phyloP scores from a whole-genome alignment of 495 filamentous ascomycete genomes.

The Aspergillus panamensis region DNA sequence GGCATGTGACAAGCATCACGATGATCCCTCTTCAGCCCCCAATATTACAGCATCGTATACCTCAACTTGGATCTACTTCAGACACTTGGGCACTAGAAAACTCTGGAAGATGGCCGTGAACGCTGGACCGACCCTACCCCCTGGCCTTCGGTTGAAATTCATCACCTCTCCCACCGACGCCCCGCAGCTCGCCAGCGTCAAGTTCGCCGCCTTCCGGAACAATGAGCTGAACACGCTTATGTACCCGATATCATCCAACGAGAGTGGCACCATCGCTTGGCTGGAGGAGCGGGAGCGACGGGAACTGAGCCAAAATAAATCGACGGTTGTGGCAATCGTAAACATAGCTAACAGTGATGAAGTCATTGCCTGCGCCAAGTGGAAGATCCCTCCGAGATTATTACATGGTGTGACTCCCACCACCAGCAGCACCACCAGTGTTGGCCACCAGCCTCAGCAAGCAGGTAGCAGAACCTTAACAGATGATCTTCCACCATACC shows the following conservation, averaged over 20 bases:
- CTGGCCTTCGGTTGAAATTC: not conserved
- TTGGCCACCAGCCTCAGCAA: not conserved
- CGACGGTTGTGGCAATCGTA: conserved; percentile 2
- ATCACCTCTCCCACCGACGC: not conserved
- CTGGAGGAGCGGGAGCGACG: conserved; percentile 51
- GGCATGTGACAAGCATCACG: too few species aligned
- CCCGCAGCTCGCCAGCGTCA: not conserved
- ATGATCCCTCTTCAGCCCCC: not conserved
- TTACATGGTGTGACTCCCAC: not conserved
- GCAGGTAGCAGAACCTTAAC: not conserved
- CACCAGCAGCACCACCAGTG: not conserved
- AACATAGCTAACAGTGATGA: conserved; percentile 1
- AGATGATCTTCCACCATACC: not conserved
- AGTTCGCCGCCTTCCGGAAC: conserved; percentile 1
- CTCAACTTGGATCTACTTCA: not conserved
- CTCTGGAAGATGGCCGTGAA: not conserved
- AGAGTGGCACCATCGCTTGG: conserved; percentile 17
- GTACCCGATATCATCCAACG: not conserved
- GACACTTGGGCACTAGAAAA: not conserved
- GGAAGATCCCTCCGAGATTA: conserved; percentile 1
- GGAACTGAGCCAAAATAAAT: conserved; percentile 3
- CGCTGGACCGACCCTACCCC: not conserved
- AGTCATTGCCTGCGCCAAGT: conserved; percentile 6
- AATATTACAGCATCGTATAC: not conserved
- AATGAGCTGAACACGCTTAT: not conserved